Base-by-base conservation (phyloP, 1,284 basidiomycete genomes). In the Thelephora terrestris region DNA sequence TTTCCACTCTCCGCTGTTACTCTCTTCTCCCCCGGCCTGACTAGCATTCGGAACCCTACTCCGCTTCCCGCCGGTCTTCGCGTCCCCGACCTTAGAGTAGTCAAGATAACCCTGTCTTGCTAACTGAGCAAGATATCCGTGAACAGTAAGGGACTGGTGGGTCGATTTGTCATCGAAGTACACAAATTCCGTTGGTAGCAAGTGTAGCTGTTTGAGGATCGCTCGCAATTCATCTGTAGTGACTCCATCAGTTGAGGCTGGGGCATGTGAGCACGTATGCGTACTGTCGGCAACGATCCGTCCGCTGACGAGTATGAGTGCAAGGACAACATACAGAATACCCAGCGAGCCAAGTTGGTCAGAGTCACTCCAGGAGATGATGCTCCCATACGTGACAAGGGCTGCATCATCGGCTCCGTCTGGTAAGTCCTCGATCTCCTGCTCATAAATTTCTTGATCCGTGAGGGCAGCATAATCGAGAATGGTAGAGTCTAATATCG, bases 91-190 rank as follows among this genome's bases (percentile, higher is more conserved):
- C 40, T 67, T 68, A 10, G 66, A 58, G 1, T 74, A 71, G 54
- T 89, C 85, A 32, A 90, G 68, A 61, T 81, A 89, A 10, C 78
- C 77, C 54, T 86, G 81, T 4, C 75, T 75, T 12, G 76, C 61
- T 38, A 88, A 72, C 0, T 66, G 65, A 2, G 66, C 60, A 18
- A 90, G 76, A 60, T 75, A 81, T 1, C 65, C 56, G 46, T 88
- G 82, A 32, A 85, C 60, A 4, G 72, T 61, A 21, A 78, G 60
- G 2, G 66, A 58, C 9, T 70, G 71, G 32, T 73, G 66, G 0
- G 75, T 74, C 0, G 76, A 65, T 17, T 74, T 71, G 12, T 73
- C 61, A 23, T 69, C 74, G 53, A 76, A 71, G 1, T 70, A 64
- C 38, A 85, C 53, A 0, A 63, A 58, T 10, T 68, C 65, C 10